phyloP scores from a whole-genome alignment of 192 early-diverging fungal species.

The Rhizoclosmatium sp. region DNA sequence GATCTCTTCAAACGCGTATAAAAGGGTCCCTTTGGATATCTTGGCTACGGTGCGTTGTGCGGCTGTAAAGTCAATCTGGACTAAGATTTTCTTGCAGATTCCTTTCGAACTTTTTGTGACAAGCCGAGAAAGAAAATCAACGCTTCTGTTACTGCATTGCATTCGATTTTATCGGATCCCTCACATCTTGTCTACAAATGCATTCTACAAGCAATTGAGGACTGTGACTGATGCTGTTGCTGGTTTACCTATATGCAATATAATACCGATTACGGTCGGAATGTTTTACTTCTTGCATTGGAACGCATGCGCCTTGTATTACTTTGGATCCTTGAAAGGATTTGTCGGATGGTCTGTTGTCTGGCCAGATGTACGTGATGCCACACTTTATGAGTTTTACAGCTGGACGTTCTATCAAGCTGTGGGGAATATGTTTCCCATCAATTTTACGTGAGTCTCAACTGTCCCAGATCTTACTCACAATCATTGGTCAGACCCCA shows the following conservation, averaged over 20 bases:
- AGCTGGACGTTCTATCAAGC: constrained; percentile 29
- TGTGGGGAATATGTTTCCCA: constrained; percentile 42
- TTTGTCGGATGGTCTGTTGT: constrained; percentile 9
- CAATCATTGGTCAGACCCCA: not conserved
- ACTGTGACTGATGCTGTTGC: not conserved
- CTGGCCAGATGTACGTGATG: not conserved
- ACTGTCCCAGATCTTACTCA: no score
- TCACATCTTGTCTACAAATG: not conserved
- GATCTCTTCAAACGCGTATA: not conserved
- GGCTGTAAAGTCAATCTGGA: not conserved
- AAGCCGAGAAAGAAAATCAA: not conserved
- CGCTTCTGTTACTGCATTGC: not conserved
- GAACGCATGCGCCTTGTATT: constrained; percentile 34
- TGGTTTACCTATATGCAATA: not conserved
- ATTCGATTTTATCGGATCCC: not conserved
- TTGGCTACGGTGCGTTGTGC: constrained; percentile 5
- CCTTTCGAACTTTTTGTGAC: not conserved
- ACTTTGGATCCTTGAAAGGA: constrained; percentile 10
- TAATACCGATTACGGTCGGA: not conserved
- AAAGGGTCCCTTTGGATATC: constrained; percentile 6
- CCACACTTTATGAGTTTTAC: not conserved
- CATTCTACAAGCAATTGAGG: not conserved
- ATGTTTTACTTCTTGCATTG: constrained; percentile 37
- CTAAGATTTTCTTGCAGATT: not conserved
- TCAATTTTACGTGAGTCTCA: not conserved